Conservation (phyloP, 352 stramenopile genomes). For the Globisporangium iwayamae region DNA sequence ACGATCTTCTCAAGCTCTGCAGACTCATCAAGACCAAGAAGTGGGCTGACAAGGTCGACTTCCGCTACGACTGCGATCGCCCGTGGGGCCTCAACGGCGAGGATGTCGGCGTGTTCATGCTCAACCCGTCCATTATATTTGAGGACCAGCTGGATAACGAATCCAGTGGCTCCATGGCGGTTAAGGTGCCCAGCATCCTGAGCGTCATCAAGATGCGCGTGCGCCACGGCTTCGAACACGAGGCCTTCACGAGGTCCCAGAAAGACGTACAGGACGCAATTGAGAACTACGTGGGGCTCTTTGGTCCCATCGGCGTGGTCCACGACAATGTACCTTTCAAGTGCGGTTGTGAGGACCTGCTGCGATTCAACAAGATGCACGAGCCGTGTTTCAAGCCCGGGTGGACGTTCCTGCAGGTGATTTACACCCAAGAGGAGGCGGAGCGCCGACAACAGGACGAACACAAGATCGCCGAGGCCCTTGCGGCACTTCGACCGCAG, state of each 20-base stretch:
- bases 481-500: slow-evolving; percentile 48
- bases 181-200: slow-evolving; percentile 48
- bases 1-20: slow-evolving; percentile 53
- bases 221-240: slow-evolving; percentile 56
- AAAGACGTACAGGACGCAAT: slow-evolving; percentile 47
- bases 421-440: slow-evolving; percentile 61
- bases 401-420: slow-evolving; percentile 57
- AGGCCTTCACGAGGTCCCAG: slow-evolving; percentile 48
- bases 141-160: slow-evolving; percentile 30
- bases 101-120: slow-evolving; percentile 40
- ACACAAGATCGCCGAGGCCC: slow-evolving; percentile 33
- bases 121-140: slow-evolving; percentile 47
- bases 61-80: slow-evolving; percentile 58
- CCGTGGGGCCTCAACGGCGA: slow-evolving; percentile 65
- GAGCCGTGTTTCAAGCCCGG: slow-evolving; percentile 54
- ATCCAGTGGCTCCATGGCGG: slow-evolving; percentile 16
- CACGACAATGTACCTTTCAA: slow-evolving; percentile 69
- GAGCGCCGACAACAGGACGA: slow-evolving; percentile 45
- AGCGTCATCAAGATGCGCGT: slow-evolving; percentile 64
- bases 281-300: slow-evolving; percentile 57
- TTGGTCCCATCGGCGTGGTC: slow-evolving; percentile 51
- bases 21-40: slow-evolving; percentile 49
- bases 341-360: slow-evolving; percentile 62
- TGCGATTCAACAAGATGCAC: slow-evolving; percentile 68
- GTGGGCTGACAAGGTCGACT: slow-evolving; percentile 76